Conservation (phyloP, 2,329 filamentous ascomycete genomes). For the Epichloe uncinata region DNA sequence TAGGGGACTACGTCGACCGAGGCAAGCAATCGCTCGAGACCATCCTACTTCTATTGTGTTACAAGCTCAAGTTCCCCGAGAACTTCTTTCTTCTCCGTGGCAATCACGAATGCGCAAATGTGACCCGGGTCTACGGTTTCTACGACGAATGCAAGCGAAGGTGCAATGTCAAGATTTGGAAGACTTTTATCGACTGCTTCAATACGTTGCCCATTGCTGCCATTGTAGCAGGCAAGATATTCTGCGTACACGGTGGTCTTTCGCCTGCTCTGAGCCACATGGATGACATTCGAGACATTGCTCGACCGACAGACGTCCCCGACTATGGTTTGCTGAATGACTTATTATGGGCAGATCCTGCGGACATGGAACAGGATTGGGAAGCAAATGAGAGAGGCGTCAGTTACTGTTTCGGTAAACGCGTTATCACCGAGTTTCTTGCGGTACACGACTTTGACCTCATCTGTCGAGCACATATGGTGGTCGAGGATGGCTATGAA, state of each 20-base stretch:
- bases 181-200: constrained; percentile 94
- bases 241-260: constrained; percentile 89
- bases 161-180: constrained; percentile 96
- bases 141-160: constrained; percentile 96
- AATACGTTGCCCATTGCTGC: constrained; percentile 89
- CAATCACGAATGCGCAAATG: constrained; percentile 94
- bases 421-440: constrained; percentile 93
- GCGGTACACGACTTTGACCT: constrained; percentile 93
- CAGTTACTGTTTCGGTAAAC: constrained; percentile 97
- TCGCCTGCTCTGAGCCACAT: constrained; percentile 89
- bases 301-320: constrained; percentile 88
- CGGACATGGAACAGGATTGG: constrained; percentile 97
- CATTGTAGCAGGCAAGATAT: constrained; percentile 96
- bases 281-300: constrained; percentile 96
- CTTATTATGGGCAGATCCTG: constrained; percentile 91
- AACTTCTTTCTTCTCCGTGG: constrained; percentile 93
- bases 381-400: constrained; percentile 94
- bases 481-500: constrained; percentile 97
- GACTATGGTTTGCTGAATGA: constrained; percentile 95
- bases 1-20: constrained; percentile 92
- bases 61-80: constrained; percentile 93
- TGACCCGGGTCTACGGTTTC: constrained; percentile 91
- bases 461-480: constrained; percentile 96
- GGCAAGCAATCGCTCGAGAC: constrained; percentile 95
- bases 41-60: constrained; percentile 82